These are phyloP conservation scores for Adansonia grandidieri DNA, from an alignment of 441 rosid genomes.

Conservation along the genomic window DNA sequence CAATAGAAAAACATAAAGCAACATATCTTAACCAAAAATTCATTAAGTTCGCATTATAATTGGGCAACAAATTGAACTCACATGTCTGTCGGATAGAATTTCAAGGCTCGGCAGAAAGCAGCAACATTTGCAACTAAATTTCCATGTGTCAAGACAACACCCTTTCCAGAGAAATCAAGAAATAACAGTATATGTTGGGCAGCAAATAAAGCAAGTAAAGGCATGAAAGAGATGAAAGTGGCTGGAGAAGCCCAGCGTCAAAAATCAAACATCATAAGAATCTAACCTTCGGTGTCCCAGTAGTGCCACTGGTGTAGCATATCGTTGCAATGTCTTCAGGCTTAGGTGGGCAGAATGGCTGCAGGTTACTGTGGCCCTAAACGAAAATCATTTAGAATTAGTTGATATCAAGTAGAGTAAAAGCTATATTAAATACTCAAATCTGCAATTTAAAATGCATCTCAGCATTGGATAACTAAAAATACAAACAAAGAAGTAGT, in stretches of 20 bases:
- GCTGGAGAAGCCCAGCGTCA: conserved; percentile 28
- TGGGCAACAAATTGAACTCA: conserved; percentile 40
- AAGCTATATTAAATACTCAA: conserved; percentile 4
- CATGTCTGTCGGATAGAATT: conserved; percentile 58
- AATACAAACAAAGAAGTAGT: not conserved
- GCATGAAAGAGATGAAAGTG: conserved; percentile 14
- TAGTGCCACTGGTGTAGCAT: conserved; percentile 84
- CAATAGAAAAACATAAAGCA: conserved; percentile 26
- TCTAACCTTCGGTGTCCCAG: conserved; percentile 78
- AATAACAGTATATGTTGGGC: not conserved
- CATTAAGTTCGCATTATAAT: conserved; percentile 21
- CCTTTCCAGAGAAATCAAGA: conserved; percentile 44
- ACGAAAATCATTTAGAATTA: conserved; percentile 32
- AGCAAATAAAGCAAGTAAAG: conserved; percentile 3
- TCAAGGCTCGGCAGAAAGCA: conserved; percentile 40
- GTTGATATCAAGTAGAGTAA: too few species aligned
- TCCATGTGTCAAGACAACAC: conserved; percentile 67
- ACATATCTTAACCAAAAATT: conserved; percentile 12
- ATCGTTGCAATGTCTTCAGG: conserved; percentile 73
- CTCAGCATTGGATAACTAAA: not conserved
- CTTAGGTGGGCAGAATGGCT: conserved; percentile 62
- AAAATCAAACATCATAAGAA: conserved; percentile 14
- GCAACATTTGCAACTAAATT: conserved; percentile 70
- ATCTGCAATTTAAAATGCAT: conserved; percentile 7
- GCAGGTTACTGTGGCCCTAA: conserved; percentile 63